Conservation (phyloP, 2,329 filamentous ascomycete genomes). For the Pyrenochaeta sp. region DNA sequence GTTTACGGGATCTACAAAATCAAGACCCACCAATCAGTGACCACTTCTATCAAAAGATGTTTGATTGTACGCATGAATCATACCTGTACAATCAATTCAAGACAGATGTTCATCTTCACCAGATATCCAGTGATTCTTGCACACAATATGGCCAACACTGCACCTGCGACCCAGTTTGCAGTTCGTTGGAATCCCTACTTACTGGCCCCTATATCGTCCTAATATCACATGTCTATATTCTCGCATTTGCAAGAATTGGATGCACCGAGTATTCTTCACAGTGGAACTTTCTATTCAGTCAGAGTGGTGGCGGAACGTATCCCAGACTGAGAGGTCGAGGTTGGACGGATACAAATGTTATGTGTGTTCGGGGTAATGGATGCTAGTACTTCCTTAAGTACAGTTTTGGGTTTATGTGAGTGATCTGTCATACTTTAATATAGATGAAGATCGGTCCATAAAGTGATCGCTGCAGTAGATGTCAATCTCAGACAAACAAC, state of each 20-base stretch:
- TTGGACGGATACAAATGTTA: slow-evolving; percentile 18
- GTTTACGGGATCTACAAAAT: no score
- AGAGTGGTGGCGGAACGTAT: slow-evolving; percentile 15
- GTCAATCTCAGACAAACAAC: background rate
- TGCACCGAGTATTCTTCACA: slow-evolving; percentile 9
- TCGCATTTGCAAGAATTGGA: slow-evolving; percentile 1
- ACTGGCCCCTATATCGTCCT: slow-evolving; percentile 15
- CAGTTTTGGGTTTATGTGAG: background rate
- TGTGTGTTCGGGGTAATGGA: no score
- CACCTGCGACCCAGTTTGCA: background rate
- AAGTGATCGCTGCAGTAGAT: slow-evolving; percentile 2
- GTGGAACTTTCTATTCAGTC: slow-evolving; percentile 18
- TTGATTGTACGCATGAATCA: no score
- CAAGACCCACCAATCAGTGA: no score
- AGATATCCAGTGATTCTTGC: slow-evolving; percentile 2
- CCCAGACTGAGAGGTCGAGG: slow-evolving; percentile 11
- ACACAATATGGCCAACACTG: background rate
- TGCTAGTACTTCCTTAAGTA: background rate
- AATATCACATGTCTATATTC: slow-evolving; percentile 22
- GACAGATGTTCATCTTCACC: no score
- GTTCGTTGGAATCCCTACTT: slow-evolving; percentile 12
- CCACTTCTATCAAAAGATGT: no score
- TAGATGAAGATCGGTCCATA: slow-evolving; percentile 1
- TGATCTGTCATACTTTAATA: background rate
- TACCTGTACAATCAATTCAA: no score